Evolutionary conservation across 805 yeast species (phyloP).

Genomic region (Teunomyces aglyptinius): DNA sequence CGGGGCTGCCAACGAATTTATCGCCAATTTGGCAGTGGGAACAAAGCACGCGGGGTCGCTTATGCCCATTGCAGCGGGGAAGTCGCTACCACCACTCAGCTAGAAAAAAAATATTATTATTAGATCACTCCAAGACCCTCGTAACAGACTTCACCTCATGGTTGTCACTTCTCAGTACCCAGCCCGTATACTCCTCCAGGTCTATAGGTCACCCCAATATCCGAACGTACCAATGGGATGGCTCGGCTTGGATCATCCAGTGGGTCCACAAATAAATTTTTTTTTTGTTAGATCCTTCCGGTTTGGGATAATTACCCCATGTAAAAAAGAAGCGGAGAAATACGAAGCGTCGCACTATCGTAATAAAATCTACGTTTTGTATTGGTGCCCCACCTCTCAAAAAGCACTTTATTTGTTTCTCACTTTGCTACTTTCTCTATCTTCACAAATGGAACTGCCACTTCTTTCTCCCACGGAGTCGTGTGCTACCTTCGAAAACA

Average conservation of each 20-base stretch:
- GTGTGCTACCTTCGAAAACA: conserved; percentile 13
- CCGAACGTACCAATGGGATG: background rate
- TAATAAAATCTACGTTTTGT: background rate
- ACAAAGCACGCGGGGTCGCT: background rate
- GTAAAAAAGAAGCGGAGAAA: background rate
- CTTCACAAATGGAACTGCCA: background rate
- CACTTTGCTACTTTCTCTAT: background rate
- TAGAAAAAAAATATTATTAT: no score
- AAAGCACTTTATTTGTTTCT: no score
- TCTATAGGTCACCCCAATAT: background rate
- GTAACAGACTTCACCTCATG: no score
- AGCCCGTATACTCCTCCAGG: no score
- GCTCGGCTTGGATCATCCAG: background rate
- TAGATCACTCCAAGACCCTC: no score
- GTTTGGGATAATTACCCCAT: background rate
- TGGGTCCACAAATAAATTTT: background rate
- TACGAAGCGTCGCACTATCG: background rate
- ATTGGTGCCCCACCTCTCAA: no score
- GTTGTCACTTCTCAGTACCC: no score
- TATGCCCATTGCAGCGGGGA: background rate
- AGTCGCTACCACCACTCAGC: background rate
- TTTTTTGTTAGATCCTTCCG: background rate
- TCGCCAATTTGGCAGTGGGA: conserved; percentile 4
- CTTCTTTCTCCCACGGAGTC: conserved; percentile 20
- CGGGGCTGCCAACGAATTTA: conserved; percentile 5